phyloP scores from a whole-genome alignment of 1,139 yeast species.

The Magnusiomyces starmeri region DNA sequence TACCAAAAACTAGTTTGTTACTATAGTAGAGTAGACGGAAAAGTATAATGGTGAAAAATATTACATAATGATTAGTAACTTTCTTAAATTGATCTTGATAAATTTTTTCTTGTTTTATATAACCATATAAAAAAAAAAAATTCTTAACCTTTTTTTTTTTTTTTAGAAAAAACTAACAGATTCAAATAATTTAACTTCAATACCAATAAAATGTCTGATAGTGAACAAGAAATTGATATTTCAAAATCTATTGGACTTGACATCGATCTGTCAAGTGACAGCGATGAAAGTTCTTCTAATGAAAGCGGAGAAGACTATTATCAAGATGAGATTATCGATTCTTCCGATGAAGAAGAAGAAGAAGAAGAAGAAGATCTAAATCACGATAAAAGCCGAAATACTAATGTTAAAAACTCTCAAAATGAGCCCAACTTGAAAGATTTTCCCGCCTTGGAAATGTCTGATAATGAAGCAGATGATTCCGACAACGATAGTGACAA shows the following conservation, averaged over 20 bases:
- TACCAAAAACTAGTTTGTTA: too few relatives aligned
- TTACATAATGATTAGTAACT: too few relatives aligned
- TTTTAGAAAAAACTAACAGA: background rate
- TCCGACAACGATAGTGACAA: background rate
- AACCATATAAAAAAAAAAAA: too few relatives aligned
- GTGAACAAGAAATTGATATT: constrained; percentile 8
- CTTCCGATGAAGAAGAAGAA: constrained; percentile 2
- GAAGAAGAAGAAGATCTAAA: background rate
- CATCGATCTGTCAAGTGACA: constrained; percentile 1
- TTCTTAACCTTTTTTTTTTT: background rate
- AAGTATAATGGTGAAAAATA: too few relatives aligned
- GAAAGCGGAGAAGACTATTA: constrained; percentile 2
- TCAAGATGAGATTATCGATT: constrained; percentile 7
- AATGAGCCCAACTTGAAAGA: constrained; percentile 21
- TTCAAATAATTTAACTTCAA: background rate
- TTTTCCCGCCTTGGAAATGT: background rate
- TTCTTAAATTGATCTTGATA: background rate
- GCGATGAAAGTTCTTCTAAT: background rate
- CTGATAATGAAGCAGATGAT: constrained; percentile 5
- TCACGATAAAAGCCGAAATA: background rate
- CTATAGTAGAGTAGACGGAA: too few relatives aligned
- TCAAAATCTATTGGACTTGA: constrained; percentile 8
- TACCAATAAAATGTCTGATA: constrained; percentile 2
- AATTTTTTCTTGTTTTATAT: too few relatives aligned
- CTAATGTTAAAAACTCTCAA: background rate